phyloP scores from a whole-genome alignment of 768 basidiomycete genomes.

The Dioszegia aurantiaca region DNA sequence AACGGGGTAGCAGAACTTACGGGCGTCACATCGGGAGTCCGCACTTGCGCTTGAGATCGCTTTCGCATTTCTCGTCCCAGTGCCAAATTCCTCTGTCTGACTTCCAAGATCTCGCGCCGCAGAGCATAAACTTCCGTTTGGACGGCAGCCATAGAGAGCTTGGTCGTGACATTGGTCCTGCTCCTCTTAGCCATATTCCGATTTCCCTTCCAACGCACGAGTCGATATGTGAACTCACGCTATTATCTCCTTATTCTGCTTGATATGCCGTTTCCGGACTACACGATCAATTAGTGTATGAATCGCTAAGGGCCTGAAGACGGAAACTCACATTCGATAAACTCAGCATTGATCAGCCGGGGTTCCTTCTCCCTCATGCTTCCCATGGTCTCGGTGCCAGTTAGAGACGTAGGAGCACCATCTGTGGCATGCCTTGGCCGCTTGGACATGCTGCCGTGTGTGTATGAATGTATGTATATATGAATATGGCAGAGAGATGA shows the following conservation, averaged over 20 bases:
- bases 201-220: too few relatives aligned
- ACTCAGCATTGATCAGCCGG: not conserved
- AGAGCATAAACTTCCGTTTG: slow-evolving; percentile 24
- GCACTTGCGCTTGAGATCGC: not conserved
- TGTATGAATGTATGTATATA: not conserved
- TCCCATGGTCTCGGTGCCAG: not conserved
- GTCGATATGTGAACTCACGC: slow-evolving; percentile 15
- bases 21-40: not conserved
- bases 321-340: slow-evolving; percentile 15
- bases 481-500: not conserved
- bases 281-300: slow-evolving; percentile 15
- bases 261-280: slow-evolving; percentile 36
- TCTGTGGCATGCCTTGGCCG: not conserved
- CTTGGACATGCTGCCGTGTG: not conserved
- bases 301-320: not conserved
- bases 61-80: slow-evolving; percentile 17
- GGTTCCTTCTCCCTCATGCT: not conserved
- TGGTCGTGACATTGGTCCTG: slow-evolving; percentile 22
- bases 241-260: slow-evolving; percentile 43
- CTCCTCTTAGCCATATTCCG: too few relatives aligned
- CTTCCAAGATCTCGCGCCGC: slow-evolving; percentile 26
- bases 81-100: slow-evolving; percentile 20
- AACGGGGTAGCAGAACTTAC: not conserved
- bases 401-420: not conserved
- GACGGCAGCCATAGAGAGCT: slow-evolving; percentile 19